Evolutionary conservation across 2,329 filamentous ascomycete genomes (phyloP).

Genomic region (Orbilia brochopaga): DNA sequence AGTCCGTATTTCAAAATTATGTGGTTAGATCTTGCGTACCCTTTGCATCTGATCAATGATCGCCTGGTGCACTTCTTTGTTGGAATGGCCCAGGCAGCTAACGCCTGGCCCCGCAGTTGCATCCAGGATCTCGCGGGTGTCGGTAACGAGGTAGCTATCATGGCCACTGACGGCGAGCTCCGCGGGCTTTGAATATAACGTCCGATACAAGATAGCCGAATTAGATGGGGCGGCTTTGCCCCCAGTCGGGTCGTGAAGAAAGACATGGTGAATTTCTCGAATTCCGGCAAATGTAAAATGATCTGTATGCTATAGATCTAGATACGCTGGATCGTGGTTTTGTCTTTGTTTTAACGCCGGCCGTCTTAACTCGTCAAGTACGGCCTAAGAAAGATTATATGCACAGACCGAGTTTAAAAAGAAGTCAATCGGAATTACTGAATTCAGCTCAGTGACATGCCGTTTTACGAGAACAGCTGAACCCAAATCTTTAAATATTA

Average conservation of each 20-base stretch:
- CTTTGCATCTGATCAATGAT: conserved; percentile 67
- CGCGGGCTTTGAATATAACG: conserved; percentile 41
- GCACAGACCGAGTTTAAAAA: neutral
- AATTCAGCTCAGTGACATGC: no score
- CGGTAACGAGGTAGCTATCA: conserved; percentile 37
- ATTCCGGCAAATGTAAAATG: no score
- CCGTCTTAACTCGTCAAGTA: no score
- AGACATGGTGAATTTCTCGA: no score
- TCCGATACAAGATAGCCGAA: conserved; percentile 37
- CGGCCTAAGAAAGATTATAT: neutral
- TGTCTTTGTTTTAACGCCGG: no score
- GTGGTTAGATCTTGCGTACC: conserved; percentile 66
- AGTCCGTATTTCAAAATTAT: no score
- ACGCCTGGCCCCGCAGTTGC: conserved; percentile 76
- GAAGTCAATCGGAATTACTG: no score
- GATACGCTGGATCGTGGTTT: neutral
- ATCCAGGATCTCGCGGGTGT: conserved; percentile 68
- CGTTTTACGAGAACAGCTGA: no score
- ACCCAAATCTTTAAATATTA: no score
- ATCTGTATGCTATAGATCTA: neutral
- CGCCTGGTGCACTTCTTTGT: conserved; percentile 67
- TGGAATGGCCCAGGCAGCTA: conserved; percentile 72
- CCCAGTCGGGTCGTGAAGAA: conserved; percentile 29
- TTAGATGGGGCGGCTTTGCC: conserved; percentile 10
- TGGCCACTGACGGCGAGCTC: conserved; percentile 37